Base-by-base conservation (phyloP, 768 basidiomycete species). In the Hygrophorus russula region DNA sequence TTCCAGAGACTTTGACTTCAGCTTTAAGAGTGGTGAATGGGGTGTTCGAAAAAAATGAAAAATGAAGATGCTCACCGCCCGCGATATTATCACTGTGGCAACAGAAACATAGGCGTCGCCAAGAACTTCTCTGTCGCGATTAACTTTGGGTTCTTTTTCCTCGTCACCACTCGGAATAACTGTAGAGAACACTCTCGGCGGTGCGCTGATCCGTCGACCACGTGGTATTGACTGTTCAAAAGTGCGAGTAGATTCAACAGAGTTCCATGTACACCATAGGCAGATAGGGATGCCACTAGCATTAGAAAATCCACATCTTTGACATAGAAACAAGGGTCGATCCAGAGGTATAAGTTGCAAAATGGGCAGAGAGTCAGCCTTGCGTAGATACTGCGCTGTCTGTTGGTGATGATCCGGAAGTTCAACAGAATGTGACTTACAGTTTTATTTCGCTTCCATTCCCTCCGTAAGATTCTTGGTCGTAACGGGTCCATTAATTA, bases 211-310 rank as follows among this genome's bases (percentile, higher is more conserved):
- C 37, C 29, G 12, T 44, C 20, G 41, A 39, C n/a, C 38, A 35
- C 69, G 62, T 29, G 68, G 63, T 46, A 59, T 57, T 34, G 56
- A 64, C 17, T 54, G 47, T 49, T 71, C 65, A 49, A 67, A 69
- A 36, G 58, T 59, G 41, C 54, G 61, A 47, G 60, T 59, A 4
- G 69, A 65, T 41, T 57, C 63, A 13, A 59, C 52, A 18, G 68
- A 71, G 4, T 67, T 62, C 70, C 71, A 73, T 48, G 62, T 55
- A 53, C 72, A 72, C 69, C 71, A 73, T 13, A 73, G 53, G 58
- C 71, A 73, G 46, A 73, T 59, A 18, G 72, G 68, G 44, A 73
- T 60, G 50, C 67, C 63, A 24, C 24, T 24, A 35, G 69, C 61
- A 40, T 73, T 73, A 29, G 62, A 56, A 42, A 71, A 72, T 9